These are phyloP conservation scores for Beauveria bassiana DNA, from an alignment of 2,329 filamentous ascomycete genomes.

Conservation along the genomic window DNA sequence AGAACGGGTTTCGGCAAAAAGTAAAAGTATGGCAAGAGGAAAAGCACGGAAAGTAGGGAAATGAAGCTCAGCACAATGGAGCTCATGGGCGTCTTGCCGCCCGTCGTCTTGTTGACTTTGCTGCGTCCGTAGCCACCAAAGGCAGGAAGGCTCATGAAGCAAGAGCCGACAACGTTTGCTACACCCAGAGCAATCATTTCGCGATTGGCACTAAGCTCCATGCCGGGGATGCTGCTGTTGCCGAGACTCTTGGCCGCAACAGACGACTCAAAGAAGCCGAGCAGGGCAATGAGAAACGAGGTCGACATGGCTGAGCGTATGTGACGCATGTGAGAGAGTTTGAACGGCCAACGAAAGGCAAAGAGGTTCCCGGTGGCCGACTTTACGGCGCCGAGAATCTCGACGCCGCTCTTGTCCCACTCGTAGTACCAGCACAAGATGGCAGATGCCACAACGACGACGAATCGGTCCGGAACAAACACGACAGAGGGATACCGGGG, in stretches of 20 bases:
- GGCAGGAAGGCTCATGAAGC: slow-evolving; percentile 86
- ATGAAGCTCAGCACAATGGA: slow-evolving; percentile 80
- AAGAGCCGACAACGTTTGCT: slow-evolving; percentile 83
- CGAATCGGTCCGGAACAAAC: slow-evolving; percentile 84
- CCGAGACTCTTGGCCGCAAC: slow-evolving; percentile 88
- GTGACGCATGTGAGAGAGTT: slow-evolving; percentile 66
- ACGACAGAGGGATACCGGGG: slow-evolving; percentile 72
- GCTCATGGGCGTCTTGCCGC: slow-evolving; percentile 88
- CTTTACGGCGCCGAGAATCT: slow-evolving; percentile 75
- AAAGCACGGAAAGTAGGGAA: slow-evolving; percentile 71
- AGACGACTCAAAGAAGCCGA: slow-evolving; percentile 98
- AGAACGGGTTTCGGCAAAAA: slow-evolving; percentile 95
- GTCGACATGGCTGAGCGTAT: slow-evolving; percentile 83
- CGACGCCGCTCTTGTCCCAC: slow-evolving; percentile 75
- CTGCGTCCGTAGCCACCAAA: slow-evolving; percentile 96
- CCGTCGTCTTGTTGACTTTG: slow-evolving; percentile 89
- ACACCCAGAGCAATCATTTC: slow-evolving; percentile 88
- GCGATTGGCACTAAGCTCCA: slow-evolving; percentile 81
- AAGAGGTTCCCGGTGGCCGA: slow-evolving; percentile 65
- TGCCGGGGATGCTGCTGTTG: slow-evolving; percentile 62
- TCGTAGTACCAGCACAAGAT: slow-evolving; percentile 67
- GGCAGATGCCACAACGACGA: slow-evolving; percentile 80
- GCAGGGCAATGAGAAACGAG: slow-evolving; percentile 82
- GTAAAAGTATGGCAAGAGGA: slow-evolving; percentile 85
- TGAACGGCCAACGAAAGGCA: slow-evolving; percentile 79